These are phyloP conservation scores for Agrostemma githago DNA, from an alignment of 148 eudicot species.

Conservation along the genomic window DNA sequence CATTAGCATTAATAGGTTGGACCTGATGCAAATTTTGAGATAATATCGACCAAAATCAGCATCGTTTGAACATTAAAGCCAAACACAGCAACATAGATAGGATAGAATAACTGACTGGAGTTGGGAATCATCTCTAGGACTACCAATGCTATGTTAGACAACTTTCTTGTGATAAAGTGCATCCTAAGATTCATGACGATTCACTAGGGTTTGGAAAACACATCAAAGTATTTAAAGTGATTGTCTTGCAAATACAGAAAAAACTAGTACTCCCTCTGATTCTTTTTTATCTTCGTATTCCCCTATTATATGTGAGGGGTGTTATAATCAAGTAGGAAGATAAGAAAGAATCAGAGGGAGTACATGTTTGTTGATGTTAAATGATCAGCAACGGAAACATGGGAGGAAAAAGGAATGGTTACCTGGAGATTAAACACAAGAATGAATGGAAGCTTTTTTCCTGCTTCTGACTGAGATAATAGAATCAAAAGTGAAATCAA, in stretches of 20 bases:
- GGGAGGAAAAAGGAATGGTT: constrained; percentile 6
- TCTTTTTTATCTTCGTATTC: too few species aligned
- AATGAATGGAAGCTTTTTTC: constrained; percentile 82
- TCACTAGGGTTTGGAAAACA: neutral
- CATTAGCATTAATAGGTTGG: neutral
- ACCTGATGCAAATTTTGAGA: neutral
- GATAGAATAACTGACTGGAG: too few species aligned
- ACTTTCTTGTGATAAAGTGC: neutral
- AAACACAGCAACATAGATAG: too few species aligned
- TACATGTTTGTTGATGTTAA: neutral
- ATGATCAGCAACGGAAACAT: neutral
- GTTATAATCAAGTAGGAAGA: too few species aligned
- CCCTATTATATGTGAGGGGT: too few species aligned
- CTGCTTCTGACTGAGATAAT: constrained; percentile 78
- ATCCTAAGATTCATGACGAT: neutral
- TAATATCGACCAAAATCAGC: neutral
- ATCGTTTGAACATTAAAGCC: neutral
- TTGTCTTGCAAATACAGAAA: neutral
- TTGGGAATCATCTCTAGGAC: neutral
- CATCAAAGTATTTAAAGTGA: neutral
- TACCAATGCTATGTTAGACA: neutral
- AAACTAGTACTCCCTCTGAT: too few species aligned
- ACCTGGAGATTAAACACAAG: constrained; percentile 89
- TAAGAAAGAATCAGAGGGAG: too few species aligned
- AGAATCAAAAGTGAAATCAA: constrained; percentile 16